Conservation (phyloP, 371 early-diverging fungal genomes). For the Mycotypha africana region DNA sequence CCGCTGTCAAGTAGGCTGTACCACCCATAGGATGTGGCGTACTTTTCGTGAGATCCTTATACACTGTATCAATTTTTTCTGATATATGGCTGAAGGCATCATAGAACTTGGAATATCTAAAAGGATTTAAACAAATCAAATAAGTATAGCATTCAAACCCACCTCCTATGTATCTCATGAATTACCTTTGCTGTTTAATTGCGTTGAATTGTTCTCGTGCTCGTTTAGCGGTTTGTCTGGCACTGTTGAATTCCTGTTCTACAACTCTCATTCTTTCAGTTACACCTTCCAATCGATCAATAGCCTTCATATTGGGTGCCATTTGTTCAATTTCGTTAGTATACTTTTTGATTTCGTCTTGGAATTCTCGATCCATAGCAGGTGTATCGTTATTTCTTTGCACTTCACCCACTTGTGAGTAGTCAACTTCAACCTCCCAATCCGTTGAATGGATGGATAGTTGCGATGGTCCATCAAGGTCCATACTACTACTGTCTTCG, state of each 20-base stretch:
- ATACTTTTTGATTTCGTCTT: conserved; percentile 61
- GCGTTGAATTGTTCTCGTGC: conserved; percentile 77
- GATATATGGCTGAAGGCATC: conserved; percentile 90
- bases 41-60: conserved; percentile 90
- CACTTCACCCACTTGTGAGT: conserved; percentile 42
- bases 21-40: conserved; percentile 85
- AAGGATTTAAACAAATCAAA: neutral
- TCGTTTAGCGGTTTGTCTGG: conserved; percentile 70
- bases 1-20: conserved; percentile 92
- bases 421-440: conserved; percentile 60
- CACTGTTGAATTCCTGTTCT: conserved; percentile 75
- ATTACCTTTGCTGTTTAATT: conserved; percentile 78
- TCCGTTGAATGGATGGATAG: conserved; percentile 33
- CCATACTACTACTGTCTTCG: conserved; percentile 30
- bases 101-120: conserved; percentile 74
- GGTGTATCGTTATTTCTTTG: conserved; percentile 46
- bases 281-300: conserved; percentile 80
- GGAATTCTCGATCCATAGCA: conserved; percentile 62
- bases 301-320: conserved; percentile 86
- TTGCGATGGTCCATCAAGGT: conserved; percentile 47
- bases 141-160: neutral
- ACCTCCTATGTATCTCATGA: neutral
- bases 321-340: conserved; percentile 76
- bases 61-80: conserved; percentile 87
- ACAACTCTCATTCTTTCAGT: conserved; percentile 72